Evolutionary conservation across 495 filamentous ascomycete genomes (phyloP), one percentile per base, ranked within the genome.

Genomic region (Entonaema liquescens): DNA sequence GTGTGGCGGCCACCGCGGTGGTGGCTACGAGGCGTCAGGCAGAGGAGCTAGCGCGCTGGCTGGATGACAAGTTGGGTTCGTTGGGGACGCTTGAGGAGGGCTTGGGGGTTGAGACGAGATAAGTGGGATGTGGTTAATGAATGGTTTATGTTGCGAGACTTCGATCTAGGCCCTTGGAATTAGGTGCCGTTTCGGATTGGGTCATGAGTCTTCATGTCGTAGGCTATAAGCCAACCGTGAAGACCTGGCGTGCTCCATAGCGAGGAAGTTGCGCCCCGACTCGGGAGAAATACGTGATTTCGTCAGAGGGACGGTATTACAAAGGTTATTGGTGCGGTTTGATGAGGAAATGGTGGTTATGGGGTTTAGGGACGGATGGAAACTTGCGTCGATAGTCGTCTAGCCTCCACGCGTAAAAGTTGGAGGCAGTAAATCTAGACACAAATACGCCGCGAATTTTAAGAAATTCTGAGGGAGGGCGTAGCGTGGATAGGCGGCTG

Each of bases 61-160:
- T 85, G 60, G 82, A 85, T 50, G 79, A 81, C 21, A 78, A 75
- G 62, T 68, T 85, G 2, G 79, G 79, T 4, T 65, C 77, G 19
- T 56, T 85, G 33, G 75, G 68, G 12, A 79, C 83, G 40, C 78
- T 83, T 2, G 82, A 83, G 63, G 82, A 84, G 62, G 79, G 78
- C 25, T 70, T 82, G 3, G 77, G 78, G 26, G 63, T 79, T 58
- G 71, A 68, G 28, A 42, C 67, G 47, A 67, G 70, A 64, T 74
- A 62, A 12, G 8, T 9, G 6, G 21, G 42, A 19, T 12, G 42
- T 3, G 42, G 42, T 47, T 47, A 33, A 47, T 47, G 17, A 23
- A 4, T 21, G 11, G 42, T 42, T 53, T 29, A 2, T 53, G 23
- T 21, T 29, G 23, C 49, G 49, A 53, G 13, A 17, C n/a, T 53